Evolutionary conservation across 352 stramenopile species (phyloP), one percentile per base, ranked within the genome.

Genomic region (Phytopythium montanum): DNA sequence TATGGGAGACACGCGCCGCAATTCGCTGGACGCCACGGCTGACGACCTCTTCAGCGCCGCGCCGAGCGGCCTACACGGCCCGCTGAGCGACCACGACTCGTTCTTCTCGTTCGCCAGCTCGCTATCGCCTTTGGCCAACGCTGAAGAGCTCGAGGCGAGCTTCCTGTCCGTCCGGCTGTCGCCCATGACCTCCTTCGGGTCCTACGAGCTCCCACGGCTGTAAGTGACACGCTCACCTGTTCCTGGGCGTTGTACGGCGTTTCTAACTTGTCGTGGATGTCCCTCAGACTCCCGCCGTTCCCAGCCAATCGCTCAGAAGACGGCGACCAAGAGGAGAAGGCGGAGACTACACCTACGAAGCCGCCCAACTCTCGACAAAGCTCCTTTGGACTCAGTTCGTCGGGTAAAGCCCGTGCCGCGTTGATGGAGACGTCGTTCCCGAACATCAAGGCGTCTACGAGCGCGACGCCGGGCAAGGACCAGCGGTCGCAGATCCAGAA

Each of bases 21-120:
- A 59, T 38, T 59, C 53, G 19, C 52, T 66, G 14, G 59, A 71
- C 6, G 57, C 67, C 5, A 31, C 31, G 2, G 54, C 74, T 4
- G 76, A 73, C 33, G 72, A 76, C 51, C 67, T 77, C 36, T 76
- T 74, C 39, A 83, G 70, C 57, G 70, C 62, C 1, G 23, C 51
- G 5, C 81, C 68, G 7, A 80, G 76, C 34, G 69, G 68, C 34
- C 59, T 73, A 2, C 48, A 61, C 23, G 62, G 66, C 6, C 73
- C 60, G 44, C 69, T 61, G 18, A 70, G 72, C 52, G 81, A 94
- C 41, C 76, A 87, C 36, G 85, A 90, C 61, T 87, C 78, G 36
- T 88, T 93, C 58, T 92, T 92, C 56, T 90, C 83, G 25, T 92
- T 93, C 56, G 81, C 73, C 0, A 88, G 88, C 51, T 81, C 81